Percentiles rank a stretch among this genome's conserved stretches.
These are phyloP conservation scores for Magnolia kwangsiensis DNA, from an alignment of 164 flowering plant genomes.

Conservation along the genomic window DNA sequence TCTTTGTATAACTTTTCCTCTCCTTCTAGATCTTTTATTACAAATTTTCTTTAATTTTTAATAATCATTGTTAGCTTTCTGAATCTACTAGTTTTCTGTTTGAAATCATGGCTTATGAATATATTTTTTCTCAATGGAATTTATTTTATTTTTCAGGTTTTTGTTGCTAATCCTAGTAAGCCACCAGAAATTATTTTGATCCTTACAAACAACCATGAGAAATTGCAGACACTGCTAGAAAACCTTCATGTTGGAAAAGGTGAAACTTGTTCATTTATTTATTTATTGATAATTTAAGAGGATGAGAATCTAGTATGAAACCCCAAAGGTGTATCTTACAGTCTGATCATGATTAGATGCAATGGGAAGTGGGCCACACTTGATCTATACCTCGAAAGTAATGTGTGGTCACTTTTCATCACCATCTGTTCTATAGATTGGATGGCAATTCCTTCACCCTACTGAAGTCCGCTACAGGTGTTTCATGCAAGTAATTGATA, in stretches of 20 bases:
- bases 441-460: no score
- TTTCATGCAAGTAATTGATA: neutral
- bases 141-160: constrained; percentile 47
- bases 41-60: neutral
- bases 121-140: neutral
- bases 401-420: neutral
- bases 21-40: neutral
- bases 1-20: no score
- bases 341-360: neutral
- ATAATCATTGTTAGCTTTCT: no score
- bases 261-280: constrained; percentile 8
- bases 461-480: no score
- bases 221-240: constrained; percentile 59
- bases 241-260: constrained; percentile 80
- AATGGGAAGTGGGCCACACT: neutral
- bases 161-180: constrained; percentile 96
- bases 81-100: neutral
- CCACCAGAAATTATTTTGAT: constrained; percentile 75
- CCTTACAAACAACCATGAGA: constrained; percentile 73
- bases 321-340: neutral
- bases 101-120: neutral
- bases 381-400: neutral
- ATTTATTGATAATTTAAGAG: neutral
- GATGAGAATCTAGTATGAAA: neutral
- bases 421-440: neutral